Base-by-base conservation (phyloP, 2,329 filamentous ascomycete genomes). In the Aspergillus amoenus region DNA sequence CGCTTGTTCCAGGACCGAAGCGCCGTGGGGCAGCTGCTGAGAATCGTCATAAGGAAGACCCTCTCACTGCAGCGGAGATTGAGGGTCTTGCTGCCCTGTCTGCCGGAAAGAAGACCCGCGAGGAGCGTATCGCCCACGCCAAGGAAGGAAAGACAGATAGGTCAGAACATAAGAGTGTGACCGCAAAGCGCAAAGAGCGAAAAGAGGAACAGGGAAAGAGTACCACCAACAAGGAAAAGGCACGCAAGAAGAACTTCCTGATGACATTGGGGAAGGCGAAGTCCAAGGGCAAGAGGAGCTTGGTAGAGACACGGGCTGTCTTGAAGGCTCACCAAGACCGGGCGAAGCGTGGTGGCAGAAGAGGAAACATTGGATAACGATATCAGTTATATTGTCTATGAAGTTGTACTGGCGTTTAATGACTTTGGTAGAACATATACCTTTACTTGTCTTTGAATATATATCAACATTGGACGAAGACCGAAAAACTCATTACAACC, bases 241-340 rank as follows among this genome's bases (percentile, higher is more conserved):
- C 90, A 42, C 82, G 93, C 66, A 91, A 91, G 83, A 99, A 99
- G 89, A 99, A 99, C 76, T 96, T 99, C 78, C 73, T 99, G 68
- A 99, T 99, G 94, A 97, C 93, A 40, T 78, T 99, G 59, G 91
- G 93, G 58, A 97, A 99, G 81, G 94, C 94, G 11, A 95, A 94
- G 82, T 85, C 84, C 65, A 99, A 97, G 82, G 89, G 94, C 70
- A 97, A 97, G 87, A 84, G 93, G 70, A 96, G 91, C 84, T 79
- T 99, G 75, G 85, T 90, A 12, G 88, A 97, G 77, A 92, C 91
- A 62, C 85, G 85, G 70, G 91, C 88, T 78, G 85, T 92, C 37
- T 76, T 97, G 64, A 88, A 85, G 72, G 89, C 87, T 2, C 93
- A 97, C 75, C 83, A 93, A 27, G 87, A 93, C 56, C 84, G 93